Conservation (phyloP, 352 stramenopile genomes). For the Thalassiosira exigua region DNA sequence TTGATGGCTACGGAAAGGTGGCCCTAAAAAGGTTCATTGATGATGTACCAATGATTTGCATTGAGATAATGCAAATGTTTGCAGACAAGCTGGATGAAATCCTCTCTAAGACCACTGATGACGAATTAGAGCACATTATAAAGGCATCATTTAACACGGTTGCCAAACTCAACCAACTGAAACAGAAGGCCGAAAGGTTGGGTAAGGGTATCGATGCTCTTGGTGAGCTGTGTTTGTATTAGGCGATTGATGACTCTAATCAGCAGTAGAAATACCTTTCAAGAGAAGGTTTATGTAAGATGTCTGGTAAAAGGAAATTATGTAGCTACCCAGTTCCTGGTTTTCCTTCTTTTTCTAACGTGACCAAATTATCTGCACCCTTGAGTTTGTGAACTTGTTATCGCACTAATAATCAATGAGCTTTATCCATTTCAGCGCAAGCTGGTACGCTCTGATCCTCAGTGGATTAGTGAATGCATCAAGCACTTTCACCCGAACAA, state of each 20-base stretch:
- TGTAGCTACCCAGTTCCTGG: too few species aligned
- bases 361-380: too few species aligned
- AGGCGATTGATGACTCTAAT: too few species aligned
- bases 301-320: too few species aligned
- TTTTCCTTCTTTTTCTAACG: too few species aligned
- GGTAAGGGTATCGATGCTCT: constrained; percentile 33
- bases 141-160: constrained; percentile 17
- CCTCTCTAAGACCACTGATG: constrained; percentile 35
- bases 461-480: constrained; percentile 71
- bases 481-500: constrained; percentile 63
- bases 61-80: constrained; percentile 52
- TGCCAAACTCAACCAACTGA: constrained; percentile 26
- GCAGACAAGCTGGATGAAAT: constrained; percentile 34
- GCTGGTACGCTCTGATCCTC: constrained; percentile 56
- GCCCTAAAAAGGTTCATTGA: constrained; percentile 74
- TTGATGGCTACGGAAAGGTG: constrained; percentile 74
- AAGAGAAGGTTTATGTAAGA: too few species aligned
- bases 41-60: constrained; percentile 77
- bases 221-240: background rate
- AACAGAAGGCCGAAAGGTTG: constrained; percentile 22
- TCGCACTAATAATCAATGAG: too few species aligned
- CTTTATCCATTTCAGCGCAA: constrained; percentile 53
- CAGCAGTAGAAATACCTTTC: too few species aligned
- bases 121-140: constrained; percentile 43
- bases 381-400: too few species aligned